Base-by-base conservation (phyloP, 441 rosid genomes). In the Pelargonium fulgidum region DNA sequence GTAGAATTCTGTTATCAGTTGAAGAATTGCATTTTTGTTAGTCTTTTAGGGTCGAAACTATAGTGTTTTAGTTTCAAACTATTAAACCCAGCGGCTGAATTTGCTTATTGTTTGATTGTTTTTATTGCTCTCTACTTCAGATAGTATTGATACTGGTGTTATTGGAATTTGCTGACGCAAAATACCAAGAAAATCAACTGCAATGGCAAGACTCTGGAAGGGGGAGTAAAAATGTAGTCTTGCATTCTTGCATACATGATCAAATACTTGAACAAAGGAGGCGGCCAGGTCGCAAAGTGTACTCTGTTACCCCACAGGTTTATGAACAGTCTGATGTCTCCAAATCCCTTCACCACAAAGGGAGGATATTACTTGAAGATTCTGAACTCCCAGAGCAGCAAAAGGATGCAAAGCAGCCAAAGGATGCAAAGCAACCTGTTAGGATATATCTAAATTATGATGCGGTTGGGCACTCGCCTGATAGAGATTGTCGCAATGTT, bases 171-270 rank as follows among this genome's bases (percentile, higher is more conserved):
- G 75, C 77, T 67, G 66, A 75, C 52, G 91, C 82, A 0, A 80
- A 81, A 48, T 61, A 72, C 16, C 75, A 66, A 64, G 86, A 81
- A 62, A 76, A 73, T 47, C 82, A 70, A 14, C 39, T 72, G 48
- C 88, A 69, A 65, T 61, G 81, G 80, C 79, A 75, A 62, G 84
- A 74, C 72, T 50, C 72, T 41, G 89, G 78, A 64, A 81, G 79
- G 69, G 88, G 78, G 77, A 78, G 67, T 64, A 82, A 29, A 54
- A 79, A 74, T 20, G 64, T 90, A 67, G 75, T 75, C 16, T 81
- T 94, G 12, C 99, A 94, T 80, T 94, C 99, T 7, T 94, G 99
- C 58, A 94, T 94, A 50, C 99, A 94, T 77, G 99, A 87, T 80
- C 89, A 90, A 80, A 94, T 94, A 77, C 81, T 94, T 72, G 86